Evolutionary conservation across 1,284 basidiomycete species (phyloP).

Genomic region (Cryptococcus depauperatus): DNA sequence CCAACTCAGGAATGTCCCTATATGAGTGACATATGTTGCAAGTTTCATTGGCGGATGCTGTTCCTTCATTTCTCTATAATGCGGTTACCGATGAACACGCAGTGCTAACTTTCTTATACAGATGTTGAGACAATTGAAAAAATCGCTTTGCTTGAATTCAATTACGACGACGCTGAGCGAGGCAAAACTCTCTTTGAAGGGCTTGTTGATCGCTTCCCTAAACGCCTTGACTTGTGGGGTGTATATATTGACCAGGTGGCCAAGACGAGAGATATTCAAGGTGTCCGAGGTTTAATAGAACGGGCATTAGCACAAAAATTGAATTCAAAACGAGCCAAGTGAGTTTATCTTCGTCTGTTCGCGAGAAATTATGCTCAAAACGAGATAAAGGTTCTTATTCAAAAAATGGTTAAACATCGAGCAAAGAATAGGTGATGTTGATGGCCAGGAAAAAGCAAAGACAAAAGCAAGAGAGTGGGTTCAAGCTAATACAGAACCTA

Average conservation of each 20-base stretch:
- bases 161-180: conserved; percentile 83
- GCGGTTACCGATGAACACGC: too few species aligned
- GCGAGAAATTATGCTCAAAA: not conserved
- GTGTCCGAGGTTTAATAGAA: conserved; percentile 70
- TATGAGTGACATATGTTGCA: too few species aligned
- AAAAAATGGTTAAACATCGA: conserved; percentile 97
- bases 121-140: conserved; percentile 90
- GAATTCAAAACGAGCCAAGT: conserved; percentile 93
- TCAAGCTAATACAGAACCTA: conserved; percentile 21
- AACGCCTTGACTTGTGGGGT: conserved; percentile 91
- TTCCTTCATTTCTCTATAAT: too few species aligned
- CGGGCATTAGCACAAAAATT: conserved; percentile 75
- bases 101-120: conserved; percentile 45
- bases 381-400: conserved; percentile 63
- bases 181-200: conserved; percentile 96
- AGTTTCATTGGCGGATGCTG: too few species aligned
- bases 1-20: too few species aligned
- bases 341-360: conserved; percentile 39
- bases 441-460: conserved; percentile 74
- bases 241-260: conserved; percentile 96
- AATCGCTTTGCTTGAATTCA: conserved; percentile 94
- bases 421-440: conserved; percentile 73
- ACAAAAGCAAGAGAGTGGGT: conserved; percentile 78
- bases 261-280: conserved; percentile 64
- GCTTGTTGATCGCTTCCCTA: conserved; percentile 86